Evolutionary conservation across 2,329 filamentous ascomycete genomes (phyloP).

Genomic region (Pseudocercospora fijiensis): DNA sequence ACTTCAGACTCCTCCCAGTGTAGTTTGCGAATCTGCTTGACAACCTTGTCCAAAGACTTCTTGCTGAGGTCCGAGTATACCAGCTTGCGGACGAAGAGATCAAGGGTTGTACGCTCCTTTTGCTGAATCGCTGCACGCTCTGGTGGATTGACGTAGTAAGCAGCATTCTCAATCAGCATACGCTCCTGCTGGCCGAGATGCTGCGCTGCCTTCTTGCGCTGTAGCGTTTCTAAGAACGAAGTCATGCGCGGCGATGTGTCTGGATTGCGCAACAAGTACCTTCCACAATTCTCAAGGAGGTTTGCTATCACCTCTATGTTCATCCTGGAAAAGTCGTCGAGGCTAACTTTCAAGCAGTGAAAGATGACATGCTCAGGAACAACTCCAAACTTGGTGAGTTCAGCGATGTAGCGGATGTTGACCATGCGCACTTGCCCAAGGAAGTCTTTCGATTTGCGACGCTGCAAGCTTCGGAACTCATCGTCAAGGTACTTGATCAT

Average conservation of each 20-base stretch:
- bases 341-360: conserved; percentile 93
- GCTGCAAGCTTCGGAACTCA: conserved; percentile 93
- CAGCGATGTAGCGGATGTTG: conserved; percentile 96
- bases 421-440: conserved; percentile 87
- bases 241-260: conserved; percentile 92
- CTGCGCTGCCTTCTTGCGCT: conserved; percentile 93
- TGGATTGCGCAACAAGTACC: conserved; percentile 86
- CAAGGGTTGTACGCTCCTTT: conserved; percentile 90
- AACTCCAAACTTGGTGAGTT: conserved; percentile 95
- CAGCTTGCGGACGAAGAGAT: conserved; percentile 88
- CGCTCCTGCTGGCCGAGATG: conserved; percentile 93
- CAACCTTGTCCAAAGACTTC: conserved; percentile 86
- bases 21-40: conserved; percentile 90
- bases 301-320: conserved; percentile 99
- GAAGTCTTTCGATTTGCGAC: conserved; percentile 97
- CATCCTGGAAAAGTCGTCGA: conserved; percentile 97
- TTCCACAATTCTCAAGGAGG: conserved; percentile 90
- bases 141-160: conserved; percentile 96
- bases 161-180: conserved; percentile 96
- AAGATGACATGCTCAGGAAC: conserved; percentile 99
- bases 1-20: conserved; percentile 96
- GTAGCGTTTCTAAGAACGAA: conserved; percentile 89
- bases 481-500: conserved; percentile 90
- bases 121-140: conserved; percentile 91
- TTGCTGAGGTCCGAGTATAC: conserved; percentile 93